phyloP scores from a whole-genome alignment of 495 filamentous ascomycete genomes.

The Aspergillus ellipticus region DNA sequence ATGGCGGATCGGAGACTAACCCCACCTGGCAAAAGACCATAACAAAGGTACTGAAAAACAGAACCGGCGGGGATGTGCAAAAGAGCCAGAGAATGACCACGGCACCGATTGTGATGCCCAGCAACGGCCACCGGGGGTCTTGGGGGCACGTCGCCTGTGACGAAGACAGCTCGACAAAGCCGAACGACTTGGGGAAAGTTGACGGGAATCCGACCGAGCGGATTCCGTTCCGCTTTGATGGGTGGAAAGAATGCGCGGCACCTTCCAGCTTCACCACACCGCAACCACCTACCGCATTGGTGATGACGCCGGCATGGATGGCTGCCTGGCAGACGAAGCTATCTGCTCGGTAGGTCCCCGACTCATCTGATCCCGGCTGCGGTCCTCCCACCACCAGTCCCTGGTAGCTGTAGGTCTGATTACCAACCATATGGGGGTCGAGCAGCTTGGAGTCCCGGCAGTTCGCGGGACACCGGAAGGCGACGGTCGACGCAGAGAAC shows the following conservation, averaged over 20 bases:
- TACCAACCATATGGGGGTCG: conserved; percentile 72
- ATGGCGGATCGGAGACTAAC: conserved; percentile 72
- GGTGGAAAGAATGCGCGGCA: conserved; percentile 56
- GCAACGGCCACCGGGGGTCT: conserved; percentile 70
- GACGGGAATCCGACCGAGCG: conserved; percentile 66
- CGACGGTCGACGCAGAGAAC: conserved; percentile 62
- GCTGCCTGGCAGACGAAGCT: conserved; percentile 80
- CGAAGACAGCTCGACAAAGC: conserved; percentile 51
- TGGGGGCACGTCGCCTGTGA: conserved; percentile 39
- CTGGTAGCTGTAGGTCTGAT: conserved; percentile 64
- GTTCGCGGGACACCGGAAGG: conserved; percentile 78
- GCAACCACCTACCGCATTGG: conserved; percentile 68
- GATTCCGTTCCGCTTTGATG: conserved; percentile 61
- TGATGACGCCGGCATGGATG: conserved; percentile 72
- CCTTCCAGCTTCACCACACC: conserved; percentile 70
- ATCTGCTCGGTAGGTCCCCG: conserved; percentile 68
- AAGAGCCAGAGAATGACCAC: conserved; percentile 64
- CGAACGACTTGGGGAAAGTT: conserved; percentile 71
- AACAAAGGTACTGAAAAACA: conserved; percentile 70
- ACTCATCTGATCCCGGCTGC: conserved; percentile 31
- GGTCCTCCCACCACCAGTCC: conserved; percentile 75
- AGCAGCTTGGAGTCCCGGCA: conserved; percentile 63
- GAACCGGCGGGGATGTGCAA: conserved; percentile 60
- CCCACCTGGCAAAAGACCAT: conserved; percentile 76
- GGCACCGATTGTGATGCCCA: conserved; percentile 69